phyloP scores from a whole-genome alignment of 108 stramenopile species.

The Cyclostephanos invisitatus region DNA sequence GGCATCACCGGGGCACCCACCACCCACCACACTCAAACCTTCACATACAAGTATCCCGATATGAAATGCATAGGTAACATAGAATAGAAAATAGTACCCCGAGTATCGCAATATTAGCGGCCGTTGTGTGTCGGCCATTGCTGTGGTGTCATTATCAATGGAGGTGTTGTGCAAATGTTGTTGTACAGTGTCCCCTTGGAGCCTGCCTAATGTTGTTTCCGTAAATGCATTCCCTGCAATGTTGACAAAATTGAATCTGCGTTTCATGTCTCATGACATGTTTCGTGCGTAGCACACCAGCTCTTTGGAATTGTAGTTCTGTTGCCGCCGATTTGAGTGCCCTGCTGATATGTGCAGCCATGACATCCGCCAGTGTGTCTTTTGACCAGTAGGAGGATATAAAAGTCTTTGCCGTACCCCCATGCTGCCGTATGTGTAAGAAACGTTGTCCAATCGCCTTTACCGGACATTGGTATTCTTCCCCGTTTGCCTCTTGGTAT shows the following conservation, averaged over 20 bases:
- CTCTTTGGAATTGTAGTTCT: background rate
- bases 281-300: background rate
- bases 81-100: background rate
- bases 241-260: background rate
- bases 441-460: slow-evolving; percentile 1
- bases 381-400: slow-evolving; percentile 9
- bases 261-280: slow-evolving; percentile 2
- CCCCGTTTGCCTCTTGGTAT: slow-evolving; percentile 16
- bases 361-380: background rate
- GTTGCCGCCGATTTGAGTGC: slow-evolving; percentile 5
- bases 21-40: background rate
- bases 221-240: background rate
- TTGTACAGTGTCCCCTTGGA: no score
- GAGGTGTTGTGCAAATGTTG: background rate
- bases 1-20: background rate
- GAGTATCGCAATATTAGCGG: background rate
- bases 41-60: background rate
- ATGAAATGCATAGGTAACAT: background rate
- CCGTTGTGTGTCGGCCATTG: background rate
- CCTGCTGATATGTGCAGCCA: background rate
- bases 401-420: background rate
- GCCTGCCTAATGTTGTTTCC: background rate
- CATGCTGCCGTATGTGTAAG: background rate
- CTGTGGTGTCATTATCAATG: background rate
- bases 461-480: slow-evolving; percentile 6